Conservation (phyloP, 2,329 filamentous ascomycete genomes). For the Aspergillus hortae region DNA sequence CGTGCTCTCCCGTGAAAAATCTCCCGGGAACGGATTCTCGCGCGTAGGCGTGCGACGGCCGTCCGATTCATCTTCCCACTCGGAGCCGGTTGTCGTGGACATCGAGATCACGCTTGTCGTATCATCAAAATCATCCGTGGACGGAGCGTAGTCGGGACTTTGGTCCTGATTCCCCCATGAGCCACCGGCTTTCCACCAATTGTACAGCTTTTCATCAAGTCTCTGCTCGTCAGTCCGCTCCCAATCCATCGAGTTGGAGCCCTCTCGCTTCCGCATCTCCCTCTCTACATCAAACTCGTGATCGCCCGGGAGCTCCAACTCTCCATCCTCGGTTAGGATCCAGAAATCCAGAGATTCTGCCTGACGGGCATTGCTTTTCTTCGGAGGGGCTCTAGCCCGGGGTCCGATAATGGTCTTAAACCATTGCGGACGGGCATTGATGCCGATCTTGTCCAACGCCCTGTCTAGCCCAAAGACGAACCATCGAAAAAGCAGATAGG, state of each 20-base stretch:
- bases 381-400: conserved; percentile 14
- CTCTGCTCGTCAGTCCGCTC: conserved; percentile 57
- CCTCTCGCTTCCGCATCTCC: conserved; percentile 66
- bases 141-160: conserved; percentile 72
- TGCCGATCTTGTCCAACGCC: conserved; percentile 56
- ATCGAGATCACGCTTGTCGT: conserved; percentile 76
- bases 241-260: conserved; percentile 39
- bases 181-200: conserved; percentile 78
- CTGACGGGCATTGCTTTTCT: conserved; percentile 10
- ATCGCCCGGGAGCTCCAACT: conserved; percentile 54
- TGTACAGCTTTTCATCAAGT: conserved; percentile 72
- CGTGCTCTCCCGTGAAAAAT: conserved; percentile 41
- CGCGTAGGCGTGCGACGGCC: conserved; percentile 70
- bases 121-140: conserved; percentile 60
- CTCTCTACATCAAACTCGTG: conserved; percentile 75
- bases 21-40: conserved; percentile 54
- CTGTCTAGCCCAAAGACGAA: conserved; percentile 54
- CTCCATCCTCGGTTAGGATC: conserved; percentile 51
- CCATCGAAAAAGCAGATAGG: conserved; percentile 60
- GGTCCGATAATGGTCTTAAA: conserved; percentile 42
- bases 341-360: conserved; percentile 49
- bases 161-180: conserved; percentile 80
- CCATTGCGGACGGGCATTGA: conserved; percentile 63
- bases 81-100: conserved; percentile 51
- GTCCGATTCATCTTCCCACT: conserved; percentile 48